Conservation (phyloP, 495 filamentous ascomycete genomes). For the Pyrenopolyporus hunteri region DNA sequence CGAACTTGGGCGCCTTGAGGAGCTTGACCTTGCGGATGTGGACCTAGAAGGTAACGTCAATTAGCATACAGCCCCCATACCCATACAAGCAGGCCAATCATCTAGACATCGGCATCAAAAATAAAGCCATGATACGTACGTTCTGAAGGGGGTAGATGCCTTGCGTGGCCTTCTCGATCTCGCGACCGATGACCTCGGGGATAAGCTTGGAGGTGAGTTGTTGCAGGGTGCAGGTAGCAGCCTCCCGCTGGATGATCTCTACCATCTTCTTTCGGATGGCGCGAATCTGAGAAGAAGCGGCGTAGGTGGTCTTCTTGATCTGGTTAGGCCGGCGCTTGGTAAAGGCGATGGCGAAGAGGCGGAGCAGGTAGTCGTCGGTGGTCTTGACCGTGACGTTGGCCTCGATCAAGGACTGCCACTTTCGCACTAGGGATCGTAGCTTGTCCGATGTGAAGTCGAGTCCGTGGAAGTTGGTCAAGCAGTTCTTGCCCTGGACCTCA, state of each 20-base stretch:
- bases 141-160: constrained; percentile 99
- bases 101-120: too few relatives aligned
- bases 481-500: constrained; percentile 99
- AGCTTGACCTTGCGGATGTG: constrained; percentile 99
- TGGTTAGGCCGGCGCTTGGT: constrained; percentile 98
- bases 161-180: constrained; percentile 99
- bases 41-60: constrained; percentile 64
- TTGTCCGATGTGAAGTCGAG: constrained; percentile 99
- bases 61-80: constrained; percentile 26
- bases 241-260: constrained; percentile 97
- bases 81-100: background rate
- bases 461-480: constrained; percentile 99
- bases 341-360: constrained; percentile 98
- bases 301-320: constrained; percentile 99
- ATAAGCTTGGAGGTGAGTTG: constrained; percentile 98
- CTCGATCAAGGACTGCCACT: constrained; percentile 99
- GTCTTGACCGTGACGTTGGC: constrained; percentile 99
- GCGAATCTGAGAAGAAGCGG: constrained; percentile 91
- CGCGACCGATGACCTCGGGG: constrained; percentile 97
- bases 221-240: constrained; percentile 86
- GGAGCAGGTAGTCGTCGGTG: constrained; percentile 98
- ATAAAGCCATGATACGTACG: constrained; percentile 59
- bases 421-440: constrained; percentile 96
- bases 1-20: constrained; percentile 96
- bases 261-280: constrained; percentile 99